Percentiles rank a stretch among this genome's conserved stretches.
These are phyloP conservation scores for Alternaria arborescens DNA, from an alignment of 2,329 filamentous ascomycete species.

Conservation along the genomic window DNA sequence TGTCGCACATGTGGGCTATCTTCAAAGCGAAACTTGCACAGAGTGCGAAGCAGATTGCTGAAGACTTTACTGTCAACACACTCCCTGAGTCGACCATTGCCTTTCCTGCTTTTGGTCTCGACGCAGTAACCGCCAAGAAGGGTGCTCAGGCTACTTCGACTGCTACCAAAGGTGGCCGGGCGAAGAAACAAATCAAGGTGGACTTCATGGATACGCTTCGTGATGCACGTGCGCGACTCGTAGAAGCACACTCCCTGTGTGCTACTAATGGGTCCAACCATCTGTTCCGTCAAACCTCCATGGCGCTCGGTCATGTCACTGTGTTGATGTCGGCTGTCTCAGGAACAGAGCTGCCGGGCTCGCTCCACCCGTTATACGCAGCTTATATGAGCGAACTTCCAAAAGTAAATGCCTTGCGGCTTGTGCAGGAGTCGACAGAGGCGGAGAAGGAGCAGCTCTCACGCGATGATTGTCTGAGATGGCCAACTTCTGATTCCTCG, in stretches of 20 bases:
- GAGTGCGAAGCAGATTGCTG: slow-evolving; percentile 75
- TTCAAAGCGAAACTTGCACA: slow-evolving; percentile 74
- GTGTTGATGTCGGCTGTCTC: slow-evolving; percentile 52
- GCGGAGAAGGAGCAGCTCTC: slow-evolving; percentile 57
- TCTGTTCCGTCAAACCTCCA: slow-evolving; percentile 62
- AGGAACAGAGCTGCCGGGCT: slow-evolving; percentile 37
- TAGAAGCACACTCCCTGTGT: slow-evolving; percentile 67
- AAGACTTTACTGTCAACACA: slow-evolving; percentile 85
- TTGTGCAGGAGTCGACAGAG: slow-evolving; percentile 67
- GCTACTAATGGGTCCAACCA: slow-evolving; percentile 64
- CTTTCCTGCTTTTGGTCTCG: slow-evolving; percentile 70
- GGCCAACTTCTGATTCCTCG: slow-evolving; percentile 49
- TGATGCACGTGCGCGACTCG: slow-evolving; percentile 71
- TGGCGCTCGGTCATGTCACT: slow-evolving; percentile 48
- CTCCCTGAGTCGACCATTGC: slow-evolving; percentile 93
- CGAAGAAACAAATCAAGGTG: slow-evolving; percentile 34
- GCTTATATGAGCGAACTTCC: slow-evolving; percentile 66
- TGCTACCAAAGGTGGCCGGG: slow-evolving; percentile 26
- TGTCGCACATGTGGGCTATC: slow-evolving; percentile 65
- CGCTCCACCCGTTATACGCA: slow-evolving; percentile 51
- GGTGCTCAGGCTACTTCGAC: slow-evolving; percentile 15
- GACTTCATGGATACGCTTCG: slow-evolving; percentile 68
- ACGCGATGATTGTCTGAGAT: slow-evolving; percentile 49
- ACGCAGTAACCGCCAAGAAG: slow-evolving; percentile 28
- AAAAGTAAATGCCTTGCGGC: slow-evolving; percentile 71